Base-by-base conservation (phyloP, 495 filamentous ascomycete species). In the Trichoderma orchidacearum region DNA sequence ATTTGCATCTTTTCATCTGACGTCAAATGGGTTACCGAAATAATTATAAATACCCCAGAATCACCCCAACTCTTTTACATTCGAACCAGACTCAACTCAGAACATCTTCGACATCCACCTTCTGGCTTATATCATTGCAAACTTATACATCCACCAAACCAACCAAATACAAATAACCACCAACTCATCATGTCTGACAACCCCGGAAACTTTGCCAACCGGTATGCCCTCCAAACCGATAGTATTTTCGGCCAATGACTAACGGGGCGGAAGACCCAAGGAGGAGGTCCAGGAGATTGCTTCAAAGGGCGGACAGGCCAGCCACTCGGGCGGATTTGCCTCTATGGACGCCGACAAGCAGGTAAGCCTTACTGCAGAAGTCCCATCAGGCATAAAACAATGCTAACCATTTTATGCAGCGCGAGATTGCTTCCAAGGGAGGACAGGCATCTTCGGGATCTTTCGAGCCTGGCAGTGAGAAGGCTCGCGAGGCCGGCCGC, bases 181-280 rank as follows among this genome's bases (percentile, higher is more conserved):
- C n/a, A 17, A 31, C 9, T 21, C 45, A 57, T 18, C 45, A 41
- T 55, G 52, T 55, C 51, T 18, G 30, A 41, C 31, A 86, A 85
- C 60, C 79, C 80, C 38, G 74, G 75, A 21, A 83, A 85, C 65
- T 85, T 85, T 67, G 75, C 79, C 70, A 84, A 84, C 68, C 77
- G 77, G 58, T 65, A 63, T 8, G 63, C 55, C 35, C 15, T 32
- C 25, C n/a, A 54, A 1, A 31, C 11, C 17, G 12, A 17, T 34
- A 29, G 0, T 23, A 13, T 15, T 38, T 8, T 13, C 11, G 29
- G n/a, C 23, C 27, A 1, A 31, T 30, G 7, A 28, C 56, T 15
- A 58, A 30, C n/a, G n/a, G n/a, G n/a, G n/a, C n/a, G n/a, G n/a
- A 34, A 15, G 3, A 15, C 13, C 41, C 36, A 45, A 45, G n/a